A percentile compares a stretch with the other conserved stretches of the same genome.
Conservation (phyloP, 2,329 filamentous ascomycete genomes). For the Aspergillus pseudoviridinutans region DNA sequence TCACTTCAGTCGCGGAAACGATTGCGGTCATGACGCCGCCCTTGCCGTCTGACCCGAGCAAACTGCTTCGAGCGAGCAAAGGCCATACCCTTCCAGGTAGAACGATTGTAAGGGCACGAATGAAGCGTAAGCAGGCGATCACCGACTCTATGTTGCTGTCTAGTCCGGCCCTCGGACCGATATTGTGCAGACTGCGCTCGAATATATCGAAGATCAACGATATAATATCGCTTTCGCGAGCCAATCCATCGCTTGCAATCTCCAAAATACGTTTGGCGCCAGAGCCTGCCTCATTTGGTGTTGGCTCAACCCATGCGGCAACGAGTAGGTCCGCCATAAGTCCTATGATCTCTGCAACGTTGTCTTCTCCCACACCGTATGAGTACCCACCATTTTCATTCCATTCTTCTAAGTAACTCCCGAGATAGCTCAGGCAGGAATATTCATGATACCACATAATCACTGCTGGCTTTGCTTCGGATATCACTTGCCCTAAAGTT, state of each 20-base stretch:
- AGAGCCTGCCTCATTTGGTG: constrained; percentile 32
- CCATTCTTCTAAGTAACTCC: constrained; percentile 58
- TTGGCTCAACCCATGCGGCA: constrained; percentile 28
- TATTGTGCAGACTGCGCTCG: constrained; percentile 58
- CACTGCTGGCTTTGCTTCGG: constrained; percentile 71
- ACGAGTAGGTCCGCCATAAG: constrained; percentile 69
- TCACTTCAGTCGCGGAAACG: constrained; percentile 76
- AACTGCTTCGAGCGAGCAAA: constrained; percentile 73
- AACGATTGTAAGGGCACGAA: constrained; percentile 66
- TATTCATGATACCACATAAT: constrained; percentile 71
- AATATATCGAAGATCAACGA: constrained; percentile 80
- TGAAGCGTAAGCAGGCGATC: constrained; percentile 74
- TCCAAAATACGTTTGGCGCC: constrained; percentile 45
- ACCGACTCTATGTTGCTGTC: constrained; percentile 64
- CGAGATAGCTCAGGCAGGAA: constrained; percentile 74
- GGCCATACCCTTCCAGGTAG: constrained; percentile 86
- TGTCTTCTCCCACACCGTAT: constrained; percentile 54
- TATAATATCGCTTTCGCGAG: constrained; percentile 62
- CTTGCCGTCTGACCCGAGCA: constrained; percentile 72
- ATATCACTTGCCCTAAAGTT: constrained; percentile 60
- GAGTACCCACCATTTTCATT: constrained; percentile 47
- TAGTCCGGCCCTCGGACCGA: constrained; percentile 56
- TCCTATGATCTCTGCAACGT: constrained; percentile 68
- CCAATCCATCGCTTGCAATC: constrained; percentile 48
- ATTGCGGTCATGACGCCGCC: constrained; percentile 74